These are phyloP conservation scores for Suillus lakei DNA, from an alignment of 768 basidiomycete genomes.

Conservation along the genomic window DNA sequence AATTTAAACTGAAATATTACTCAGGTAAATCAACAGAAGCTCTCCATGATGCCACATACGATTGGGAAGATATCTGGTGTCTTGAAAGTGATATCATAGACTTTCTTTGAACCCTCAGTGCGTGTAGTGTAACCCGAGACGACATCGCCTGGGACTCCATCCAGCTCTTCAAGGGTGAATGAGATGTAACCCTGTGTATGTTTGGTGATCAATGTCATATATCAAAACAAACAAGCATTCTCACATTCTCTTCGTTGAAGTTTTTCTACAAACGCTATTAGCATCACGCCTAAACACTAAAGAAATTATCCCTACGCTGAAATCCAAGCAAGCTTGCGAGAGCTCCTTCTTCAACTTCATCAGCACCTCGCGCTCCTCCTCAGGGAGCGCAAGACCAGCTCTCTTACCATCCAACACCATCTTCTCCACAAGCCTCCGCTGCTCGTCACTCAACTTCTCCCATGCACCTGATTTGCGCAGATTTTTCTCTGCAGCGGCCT, in stretches of 20 bases:
- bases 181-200: constrained; percentile 55
- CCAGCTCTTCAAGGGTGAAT: constrained; percentile 75
- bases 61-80: constrained; percentile 83
- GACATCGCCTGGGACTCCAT: constrained; percentile 81
- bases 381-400: constrained; percentile 75
- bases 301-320: constrained; percentile 57
- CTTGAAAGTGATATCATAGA: constrained; percentile 80
- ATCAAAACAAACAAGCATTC: constrained; percentile 14
- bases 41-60: constrained; percentile 43
- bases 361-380: constrained; percentile 60
- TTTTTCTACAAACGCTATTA: constrained; percentile 61
- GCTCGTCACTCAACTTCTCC: constrained; percentile 67
- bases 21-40: neutral
- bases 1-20: constrained; percentile 68
- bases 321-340: constrained; percentile 76
- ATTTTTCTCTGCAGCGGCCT: constrained; percentile 71
- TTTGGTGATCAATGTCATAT: constrained; percentile 1
- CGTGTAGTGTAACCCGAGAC: constrained; percentile 77
- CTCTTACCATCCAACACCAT: constrained; percentile 81
- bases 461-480: constrained; percentile 63
- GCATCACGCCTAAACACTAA: neutral
- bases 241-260: constrained; percentile 86
- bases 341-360: constrained; percentile 75
- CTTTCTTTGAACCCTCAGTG: constrained; percentile 57
- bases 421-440: constrained; percentile 80